Percentiles rank a stretch among this genome's conserved stretches.
These are phyloP conservation scores for Aspergillus ustus DNA, from an alignment of 2,329 filamentous ascomycete genomes.

Conservation along the genomic window DNA sequence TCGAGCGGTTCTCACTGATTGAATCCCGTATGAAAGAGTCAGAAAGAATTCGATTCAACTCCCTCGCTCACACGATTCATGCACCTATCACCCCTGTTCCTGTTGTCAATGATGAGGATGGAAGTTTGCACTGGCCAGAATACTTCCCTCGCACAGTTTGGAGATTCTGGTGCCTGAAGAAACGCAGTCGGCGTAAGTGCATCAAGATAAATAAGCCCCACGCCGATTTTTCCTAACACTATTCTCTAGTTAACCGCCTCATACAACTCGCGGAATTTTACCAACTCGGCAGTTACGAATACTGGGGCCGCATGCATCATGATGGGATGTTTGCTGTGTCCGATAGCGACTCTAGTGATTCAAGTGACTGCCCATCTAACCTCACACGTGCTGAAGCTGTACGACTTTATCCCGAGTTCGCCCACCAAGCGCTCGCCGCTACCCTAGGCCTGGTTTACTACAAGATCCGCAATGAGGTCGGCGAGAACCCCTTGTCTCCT, in stretches of 20 bases:
- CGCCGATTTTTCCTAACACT: conserved; percentile 15
- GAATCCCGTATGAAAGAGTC: conserved; percentile 41
- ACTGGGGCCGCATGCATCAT: conserved; percentile 43
- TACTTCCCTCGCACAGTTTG: conserved; percentile 47
- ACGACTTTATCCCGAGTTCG: conserved; percentile 42
- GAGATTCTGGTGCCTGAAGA: conserved; percentile 50
- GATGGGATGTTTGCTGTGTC: conserved; percentile 32
- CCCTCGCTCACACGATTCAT: conserved; percentile 42
- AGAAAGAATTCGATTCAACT: conserved; percentile 46
- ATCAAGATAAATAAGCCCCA: conserved; percentile 16
- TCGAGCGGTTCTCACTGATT: conserved; percentile 36
- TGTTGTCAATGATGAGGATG: conserved; percentile 38
- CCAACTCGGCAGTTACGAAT: conserved; percentile 44
- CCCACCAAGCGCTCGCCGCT: conserved; percentile 46
- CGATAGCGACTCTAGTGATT: conserved; percentile 46
- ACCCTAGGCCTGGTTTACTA: conserved; percentile 47
- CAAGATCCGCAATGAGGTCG: conserved; percentile 47
- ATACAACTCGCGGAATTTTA: conserved; percentile 47
- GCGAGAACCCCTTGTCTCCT: conserved; percentile 36
- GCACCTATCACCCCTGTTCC: conserved; percentile 45
- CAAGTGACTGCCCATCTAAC: conserved; percentile 41
- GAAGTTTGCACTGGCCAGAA: conserved; percentile 40
- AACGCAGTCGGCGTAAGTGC: conserved; percentile 43
- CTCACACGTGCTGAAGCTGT: conserved; percentile 43
- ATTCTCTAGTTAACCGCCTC: conserved; percentile 41